Base-by-base conservation (phyloP, 495 filamentous ascomycete genomes). In the Pseudevernia furfuracea region DNA sequence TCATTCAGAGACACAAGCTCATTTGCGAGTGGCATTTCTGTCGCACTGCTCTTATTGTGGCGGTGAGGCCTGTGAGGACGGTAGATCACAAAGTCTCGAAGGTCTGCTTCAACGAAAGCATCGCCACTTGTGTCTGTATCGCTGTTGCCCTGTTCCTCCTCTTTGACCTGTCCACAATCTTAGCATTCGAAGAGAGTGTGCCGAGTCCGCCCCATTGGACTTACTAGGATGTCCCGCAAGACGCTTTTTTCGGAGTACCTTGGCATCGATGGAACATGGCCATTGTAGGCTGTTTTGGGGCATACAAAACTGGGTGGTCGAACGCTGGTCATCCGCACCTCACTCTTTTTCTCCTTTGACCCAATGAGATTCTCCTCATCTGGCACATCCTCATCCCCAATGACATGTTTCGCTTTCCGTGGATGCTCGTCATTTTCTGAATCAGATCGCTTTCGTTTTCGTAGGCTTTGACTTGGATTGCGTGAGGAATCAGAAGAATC, bases 71-170 rank as follows among this genome's bases (percentile, higher is more conserved):
- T 66, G 37, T 66, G 69, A 1, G 74, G 71, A 28, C 78, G 63
- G 59, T 86, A 86, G 30, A 85, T 76, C 4, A 72, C 70, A 65
- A 86, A 86, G 1, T 77, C 63, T n/a, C 81, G 69, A 6, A 86
- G 64, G 12, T 78, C 75, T 37, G 82, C 75, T 19, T 79, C 79
- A 25, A 78, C 67, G 55, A 78, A 79, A 0, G 65, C 75, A 1
- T 62, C 38, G 0, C 60, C 52, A 25, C 66, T 49, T 36, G 28
- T 37, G 25, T 62, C 58, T 41, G 61, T 25, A 11, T 30, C 43
- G 23, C 21, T 19, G n/a, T 59, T 19, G 6, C n/a, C 58, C 19
- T 52, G 32, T 39, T 38, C n/a, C 36, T 46, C 14, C 23, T 62
- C 65, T 61, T 64, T 61, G 15, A n/a, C 55, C 56, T 64, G 23